Conservation (phyloP, 306 rosid species). For the Trifolium fragiferum region DNA sequence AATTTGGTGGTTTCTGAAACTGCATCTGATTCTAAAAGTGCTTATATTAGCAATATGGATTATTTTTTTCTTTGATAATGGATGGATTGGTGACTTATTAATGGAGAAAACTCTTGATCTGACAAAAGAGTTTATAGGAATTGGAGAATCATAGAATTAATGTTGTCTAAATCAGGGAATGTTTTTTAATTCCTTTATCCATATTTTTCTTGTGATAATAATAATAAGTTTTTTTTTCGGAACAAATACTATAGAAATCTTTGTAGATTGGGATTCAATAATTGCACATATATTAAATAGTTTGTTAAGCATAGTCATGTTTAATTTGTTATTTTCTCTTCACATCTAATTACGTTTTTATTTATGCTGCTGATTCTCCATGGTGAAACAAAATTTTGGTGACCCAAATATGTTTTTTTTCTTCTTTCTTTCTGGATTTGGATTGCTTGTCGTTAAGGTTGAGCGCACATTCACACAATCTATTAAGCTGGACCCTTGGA, state of each 20-base stretch:
- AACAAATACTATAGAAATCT: background rate
- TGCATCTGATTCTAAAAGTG: conserved; percentile 3
- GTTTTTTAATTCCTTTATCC: background rate
- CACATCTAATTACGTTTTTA: background rate
- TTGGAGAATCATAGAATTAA: background rate
- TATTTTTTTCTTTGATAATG: background rate
- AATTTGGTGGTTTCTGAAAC: background rate
- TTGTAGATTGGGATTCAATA: background rate
- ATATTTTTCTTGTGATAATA: background rate
- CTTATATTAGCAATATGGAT: too few species aligned
- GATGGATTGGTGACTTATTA: too few species aligned
- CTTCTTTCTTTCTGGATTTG: background rate
- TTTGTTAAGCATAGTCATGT: background rate
- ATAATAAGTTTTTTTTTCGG: background rate
- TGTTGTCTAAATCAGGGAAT: background rate
- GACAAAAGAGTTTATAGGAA: background rate
- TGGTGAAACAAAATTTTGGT: background rate
- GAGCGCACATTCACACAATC: background rate
- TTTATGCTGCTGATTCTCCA: background rate
- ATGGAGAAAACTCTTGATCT: background rate
- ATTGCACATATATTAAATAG: background rate
- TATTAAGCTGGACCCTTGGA: background rate
- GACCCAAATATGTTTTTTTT: background rate
- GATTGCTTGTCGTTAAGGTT: background rate
- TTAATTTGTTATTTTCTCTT: background rate